Base-by-base conservation (phyloP, 352 stramenopile species). In the Aphanomyces stellatus region DNA sequence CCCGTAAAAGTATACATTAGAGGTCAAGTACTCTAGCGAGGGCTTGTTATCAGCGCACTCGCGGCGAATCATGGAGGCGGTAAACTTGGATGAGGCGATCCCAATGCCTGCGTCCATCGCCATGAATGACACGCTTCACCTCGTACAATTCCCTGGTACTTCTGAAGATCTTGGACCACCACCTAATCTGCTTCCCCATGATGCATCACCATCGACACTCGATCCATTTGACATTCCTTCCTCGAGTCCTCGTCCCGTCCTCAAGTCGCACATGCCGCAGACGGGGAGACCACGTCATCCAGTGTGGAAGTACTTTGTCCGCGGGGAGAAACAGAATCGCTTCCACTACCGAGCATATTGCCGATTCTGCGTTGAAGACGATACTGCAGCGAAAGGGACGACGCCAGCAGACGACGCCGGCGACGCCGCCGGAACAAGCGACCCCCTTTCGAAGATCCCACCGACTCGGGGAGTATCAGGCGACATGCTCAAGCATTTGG, bases 331-430 rank as follows among this genome's bases (percentile, higher is more conserved):
- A 75, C 81, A 82, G 24, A 93, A 93, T 48, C 79, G 82, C 24
- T 91, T 90, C 69, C 85, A 93, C 51, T 91, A 93, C 72, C 85
- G 91, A 59, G 80, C 85, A 33, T 93, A 86, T 63, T 93, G 85
- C 65, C 74, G 80, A 7, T 93, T 90, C 72, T 93, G 85, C 62
- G 74, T 91, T 40, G 73, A 76, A 69, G 77, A 76, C 17, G 76
- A 22, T 3, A 1, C 35, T 1, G 55, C 8, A 43, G 37, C 37
- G 37, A 48, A 6, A 6, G 22, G 30, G 13, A 13, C 24, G 28
- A 48, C 41, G 55, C 25, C 4, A n/a, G n/a, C n/a, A n/a, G n/a
- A n/a, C n/a, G n/a, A n/a, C n/a, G n/a, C n/a, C n/a, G n/a, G n/a
- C n/a, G 24, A 53, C 82, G n/a, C n/a, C 80, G 27, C 53, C 67